phyloP scores from a whole-genome alignment of 768 basidiomycete species.

The Rubroboletus satanas region DNA sequence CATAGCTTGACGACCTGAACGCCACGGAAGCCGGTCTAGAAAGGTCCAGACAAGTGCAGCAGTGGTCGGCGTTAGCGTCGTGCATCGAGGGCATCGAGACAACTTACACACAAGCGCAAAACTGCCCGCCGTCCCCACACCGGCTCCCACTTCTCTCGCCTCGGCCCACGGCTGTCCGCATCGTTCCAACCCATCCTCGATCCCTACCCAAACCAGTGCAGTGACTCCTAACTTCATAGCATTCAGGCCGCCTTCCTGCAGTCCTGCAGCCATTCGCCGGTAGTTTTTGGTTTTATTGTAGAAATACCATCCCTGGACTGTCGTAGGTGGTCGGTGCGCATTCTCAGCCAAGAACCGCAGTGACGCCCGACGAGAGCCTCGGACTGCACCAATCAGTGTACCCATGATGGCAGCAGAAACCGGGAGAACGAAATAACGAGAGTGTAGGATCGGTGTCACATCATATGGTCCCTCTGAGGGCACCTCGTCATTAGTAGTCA shows the following conservation, averaged over 20 bases:
- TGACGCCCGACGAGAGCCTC: conserved; percentile 65
- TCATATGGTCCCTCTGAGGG: conserved; percentile 20
- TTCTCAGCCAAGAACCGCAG: conserved; percentile 90
- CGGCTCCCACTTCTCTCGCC: conserved; percentile 58
- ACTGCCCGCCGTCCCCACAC: conserved; percentile 55
- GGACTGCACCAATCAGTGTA: conserved; percentile 65
- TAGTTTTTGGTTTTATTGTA: conserved; percentile 98
- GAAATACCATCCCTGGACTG: conserved; percentile 90
- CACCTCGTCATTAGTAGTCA: conserved; percentile 14
- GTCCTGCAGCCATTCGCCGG: conserved; percentile 66
- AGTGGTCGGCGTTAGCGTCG: background rate
- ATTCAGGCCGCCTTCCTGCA: conserved; percentile 63
- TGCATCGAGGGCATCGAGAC: background rate
- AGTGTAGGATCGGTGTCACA: conserved; percentile 29
- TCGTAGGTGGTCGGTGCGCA: conserved; percentile 80
- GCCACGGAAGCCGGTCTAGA: conserved; percentile 58
- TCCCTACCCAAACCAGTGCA: conserved; percentile 46
- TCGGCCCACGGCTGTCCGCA: conserved; percentile 35
- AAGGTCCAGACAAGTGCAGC: background rate
- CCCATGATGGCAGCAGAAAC: conserved; percentile 58
- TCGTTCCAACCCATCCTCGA: conserved; percentile 43
- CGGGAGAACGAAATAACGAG: conserved; percentile 61
- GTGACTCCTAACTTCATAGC: conserved; percentile 47
- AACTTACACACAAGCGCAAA: conserved; percentile 55
- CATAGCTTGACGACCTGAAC: conserved; percentile 43